Conservation (phyloP, 345 rosid species). For the Boechera retrofracta region DNA sequence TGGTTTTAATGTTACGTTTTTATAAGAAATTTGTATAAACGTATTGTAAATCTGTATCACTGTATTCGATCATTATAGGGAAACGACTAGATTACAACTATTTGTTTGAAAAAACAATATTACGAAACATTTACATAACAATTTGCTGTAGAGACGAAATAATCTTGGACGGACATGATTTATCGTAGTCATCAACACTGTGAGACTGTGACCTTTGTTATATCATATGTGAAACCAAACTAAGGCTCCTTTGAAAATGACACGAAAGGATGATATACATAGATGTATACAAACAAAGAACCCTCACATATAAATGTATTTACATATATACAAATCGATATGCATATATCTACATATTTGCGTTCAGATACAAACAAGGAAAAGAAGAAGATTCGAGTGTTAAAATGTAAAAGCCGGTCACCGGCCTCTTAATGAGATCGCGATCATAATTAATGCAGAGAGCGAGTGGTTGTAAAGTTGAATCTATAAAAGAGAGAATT, state of each 20-base stretch:
- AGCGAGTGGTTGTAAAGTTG: conserved; percentile 14
- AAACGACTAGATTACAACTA: neutral
- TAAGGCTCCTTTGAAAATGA: conserved; percentile 29
- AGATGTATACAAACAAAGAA: neutral
- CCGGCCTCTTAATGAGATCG: conserved; percentile 45
- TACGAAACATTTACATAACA: neutral
- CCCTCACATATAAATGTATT: neutral
- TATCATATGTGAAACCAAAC: conserved; percentile 33
- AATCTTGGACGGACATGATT: neutral
- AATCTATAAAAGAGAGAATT: conserved; percentile 42
- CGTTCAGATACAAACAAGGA: conserved; percentile 36
- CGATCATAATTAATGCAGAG: conserved; percentile 39
- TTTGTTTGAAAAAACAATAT: neutral
- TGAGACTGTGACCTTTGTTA: conserved; percentile 24
- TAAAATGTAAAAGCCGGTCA: conserved; percentile 41
- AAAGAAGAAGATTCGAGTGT: conserved; percentile 37
- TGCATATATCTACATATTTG: neutral
- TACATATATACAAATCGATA: neutral
- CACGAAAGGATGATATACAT: conserved; percentile 9
- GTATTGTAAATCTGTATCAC: neutral
- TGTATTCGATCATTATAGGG: neutral
- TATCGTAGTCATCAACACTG: conserved; percentile 23
- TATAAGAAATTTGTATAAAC: neutral
- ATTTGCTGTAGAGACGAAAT: neutral
- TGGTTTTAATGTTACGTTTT: too few species aligned